Conservation (phyloP, 2,329 filamentous ascomycete species). For the Trichoderma hamatum region DNA sequence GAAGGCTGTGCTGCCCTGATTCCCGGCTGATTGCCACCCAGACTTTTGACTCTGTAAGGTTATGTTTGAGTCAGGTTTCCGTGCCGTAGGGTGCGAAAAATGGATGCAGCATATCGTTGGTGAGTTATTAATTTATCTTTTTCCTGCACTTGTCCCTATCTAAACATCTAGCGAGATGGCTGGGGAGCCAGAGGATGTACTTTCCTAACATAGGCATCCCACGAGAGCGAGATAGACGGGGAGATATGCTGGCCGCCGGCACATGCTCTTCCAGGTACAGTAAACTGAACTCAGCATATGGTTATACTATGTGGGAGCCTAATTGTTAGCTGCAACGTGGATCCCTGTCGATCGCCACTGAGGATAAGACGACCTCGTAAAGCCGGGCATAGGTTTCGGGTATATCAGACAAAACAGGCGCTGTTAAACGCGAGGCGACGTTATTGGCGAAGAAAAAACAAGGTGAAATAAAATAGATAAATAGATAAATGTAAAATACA, state of each 20-base stretch:
- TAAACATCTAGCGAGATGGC: not conserved
- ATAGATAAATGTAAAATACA: not conserved
- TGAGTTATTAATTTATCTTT: not conserved
- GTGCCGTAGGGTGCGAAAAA: not conserved
- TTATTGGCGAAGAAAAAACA: not conserved
- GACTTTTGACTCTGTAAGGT: not conserved
- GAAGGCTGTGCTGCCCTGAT: not conserved
- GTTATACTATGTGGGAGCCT: not conserved
- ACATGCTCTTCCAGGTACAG: not conserved
- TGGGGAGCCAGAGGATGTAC: not conserved
- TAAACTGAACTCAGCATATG: not conserved
- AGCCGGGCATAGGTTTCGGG: not conserved
- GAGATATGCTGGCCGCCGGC: not conserved
- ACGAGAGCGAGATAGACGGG: not conserved
- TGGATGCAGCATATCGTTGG: not conserved
- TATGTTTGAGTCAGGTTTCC: not conserved
- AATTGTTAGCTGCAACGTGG: not conserved
- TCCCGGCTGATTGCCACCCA: not conserved
- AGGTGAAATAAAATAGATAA: not conserved
- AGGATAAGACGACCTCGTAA: not conserved
- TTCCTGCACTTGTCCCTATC: not conserved
- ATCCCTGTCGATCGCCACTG: not conserved
- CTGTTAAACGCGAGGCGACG: not conserved
- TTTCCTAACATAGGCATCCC: not conserved
- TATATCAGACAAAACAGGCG: not conserved